A percentile compares a stretch with the other conserved stretches of the same genome.
These are phyloP conservation scores for Monosporozyma solicola DNA, from an alignment of 805 yeast genomes.

Conservation along the genomic window DNA sequence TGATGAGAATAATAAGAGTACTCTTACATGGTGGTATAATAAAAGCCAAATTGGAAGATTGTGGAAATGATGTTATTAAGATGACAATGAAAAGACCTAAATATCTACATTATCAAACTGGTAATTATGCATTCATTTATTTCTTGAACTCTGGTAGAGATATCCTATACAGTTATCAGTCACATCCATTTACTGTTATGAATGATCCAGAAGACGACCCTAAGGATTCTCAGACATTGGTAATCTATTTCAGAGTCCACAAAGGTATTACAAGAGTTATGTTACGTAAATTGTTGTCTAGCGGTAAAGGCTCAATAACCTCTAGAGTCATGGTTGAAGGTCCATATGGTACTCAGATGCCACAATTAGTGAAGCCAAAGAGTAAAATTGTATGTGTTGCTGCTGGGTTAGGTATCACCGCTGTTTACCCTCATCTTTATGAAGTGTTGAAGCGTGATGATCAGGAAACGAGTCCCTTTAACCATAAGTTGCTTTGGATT, in stretches of 20 bases:
- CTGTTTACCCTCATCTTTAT: constrained; percentile 36
- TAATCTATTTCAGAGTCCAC: constrained; percentile 42
- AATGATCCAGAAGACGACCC: constrained; percentile 32
- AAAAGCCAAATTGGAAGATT: constrained; percentile 17
- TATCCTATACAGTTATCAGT: constrained; percentile 42
- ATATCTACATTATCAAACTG: constrained; percentile 43
- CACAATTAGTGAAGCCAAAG: constrained; percentile 31
- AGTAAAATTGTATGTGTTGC: constrained; percentile 36
- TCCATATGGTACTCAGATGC: constrained; percentile 45
- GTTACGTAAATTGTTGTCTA: constrained; percentile 24
- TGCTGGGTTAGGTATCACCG: constrained; percentile 50
- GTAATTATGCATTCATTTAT: constrained; percentile 48
- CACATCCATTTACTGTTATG: constrained; percentile 63
- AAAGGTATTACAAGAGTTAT: constrained; percentile 48
- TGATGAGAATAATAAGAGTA: constrained; percentile 37
- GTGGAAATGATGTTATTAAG: constrained; percentile 34
- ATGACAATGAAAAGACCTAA: constrained; percentile 36
- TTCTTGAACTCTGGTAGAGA: constrained; percentile 43
- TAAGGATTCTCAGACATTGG: constrained; percentile 19
- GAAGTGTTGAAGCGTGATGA: constrained; percentile 17
- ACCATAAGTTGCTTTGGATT: constrained; percentile 52
- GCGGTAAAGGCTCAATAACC: constrained; percentile 25
- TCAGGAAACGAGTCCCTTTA: constrained; percentile 5
- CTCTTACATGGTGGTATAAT: constrained; percentile 22
- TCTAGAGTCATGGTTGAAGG: constrained; percentile 49